A percentile compares a stretch with the other conserved stretches of the same genome.
Evolutionary conservation across 148 eudicot genomes (phyloP).

Genomic region (Chenopodium berlandieri): DNA sequence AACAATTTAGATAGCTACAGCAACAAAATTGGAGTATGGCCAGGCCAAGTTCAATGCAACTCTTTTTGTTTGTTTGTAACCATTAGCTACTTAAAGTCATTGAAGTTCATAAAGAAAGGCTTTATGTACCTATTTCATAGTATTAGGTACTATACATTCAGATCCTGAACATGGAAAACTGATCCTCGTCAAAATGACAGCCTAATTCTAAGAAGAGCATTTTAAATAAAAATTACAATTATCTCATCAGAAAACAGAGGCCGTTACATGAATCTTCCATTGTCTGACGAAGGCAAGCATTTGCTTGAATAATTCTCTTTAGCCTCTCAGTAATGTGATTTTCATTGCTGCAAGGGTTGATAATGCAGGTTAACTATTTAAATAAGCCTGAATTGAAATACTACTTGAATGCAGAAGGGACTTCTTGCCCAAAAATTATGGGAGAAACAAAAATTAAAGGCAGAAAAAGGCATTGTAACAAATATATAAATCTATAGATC

Average conservation of each 20-base stretch:
- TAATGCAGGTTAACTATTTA: background rate
- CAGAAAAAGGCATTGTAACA: background rate
- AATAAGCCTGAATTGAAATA: background rate
- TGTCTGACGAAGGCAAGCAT: slow-evolving; percentile 56
- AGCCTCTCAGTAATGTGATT: slow-evolving; percentile 70
- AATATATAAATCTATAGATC: background rate
- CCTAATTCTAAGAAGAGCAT: background rate
- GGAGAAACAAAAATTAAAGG: background rate
- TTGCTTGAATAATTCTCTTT: slow-evolving; percentile 61
- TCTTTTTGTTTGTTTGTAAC: too few species aligned
- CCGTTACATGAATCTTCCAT: slow-evolving; percentile 37
- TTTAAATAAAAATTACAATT: background rate
- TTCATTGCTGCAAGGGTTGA: slow-evolving; percentile 69
- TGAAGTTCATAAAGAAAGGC: background rate
- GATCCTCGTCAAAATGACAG: background rate
- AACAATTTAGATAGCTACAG: too few species aligned
- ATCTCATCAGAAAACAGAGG: slow-evolving; percentile 46
- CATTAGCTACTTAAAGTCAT: too few species aligned
- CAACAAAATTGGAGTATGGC: too few species aligned
- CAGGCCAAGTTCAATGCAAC: too few species aligned
- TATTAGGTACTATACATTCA: background rate
- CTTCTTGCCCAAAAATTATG: background rate
- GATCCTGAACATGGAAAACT: background rate
- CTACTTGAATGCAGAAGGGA: background rate
- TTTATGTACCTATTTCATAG: background rate